Evolutionary conservation across 441 rosid genomes (phyloP).

Genomic region (Bruguiera hainesii): DNA sequence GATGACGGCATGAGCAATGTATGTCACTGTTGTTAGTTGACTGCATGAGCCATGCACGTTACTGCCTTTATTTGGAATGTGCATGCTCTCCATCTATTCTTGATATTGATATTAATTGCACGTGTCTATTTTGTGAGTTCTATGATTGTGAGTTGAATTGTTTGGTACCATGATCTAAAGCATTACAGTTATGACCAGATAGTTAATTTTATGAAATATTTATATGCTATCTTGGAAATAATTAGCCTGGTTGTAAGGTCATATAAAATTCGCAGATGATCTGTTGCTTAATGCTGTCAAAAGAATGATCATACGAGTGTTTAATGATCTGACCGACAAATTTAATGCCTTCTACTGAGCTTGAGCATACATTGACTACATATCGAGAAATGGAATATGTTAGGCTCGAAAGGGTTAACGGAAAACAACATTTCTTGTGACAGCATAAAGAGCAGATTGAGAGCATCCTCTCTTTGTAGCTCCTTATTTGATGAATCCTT

Average conservation of each 20-base stretch:
- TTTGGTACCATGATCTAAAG: background rate
- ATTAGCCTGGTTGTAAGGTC: background rate
- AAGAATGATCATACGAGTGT: background rate
- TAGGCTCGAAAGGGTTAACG: background rate
- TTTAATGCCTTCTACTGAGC: background rate
- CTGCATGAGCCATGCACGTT: slow-evolving; percentile 18
- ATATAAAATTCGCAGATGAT: background rate
- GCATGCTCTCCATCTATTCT: background rate
- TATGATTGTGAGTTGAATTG: background rate
- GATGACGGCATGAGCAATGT: slow-evolving; percentile 12
- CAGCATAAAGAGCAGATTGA: background rate
- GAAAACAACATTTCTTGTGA: background rate
- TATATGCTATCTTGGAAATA: background rate
- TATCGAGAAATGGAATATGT: background rate
- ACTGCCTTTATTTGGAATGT: slow-evolving; percentile 5
- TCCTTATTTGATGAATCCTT: background rate
- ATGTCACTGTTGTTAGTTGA: background rate
- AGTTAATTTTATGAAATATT: background rate
- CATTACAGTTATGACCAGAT: background rate
- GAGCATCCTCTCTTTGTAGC: background rate
- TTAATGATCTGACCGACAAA: background rate
- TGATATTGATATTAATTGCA: slow-evolving; percentile 2
- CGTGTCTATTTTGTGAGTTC: background rate
- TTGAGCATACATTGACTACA: background rate
- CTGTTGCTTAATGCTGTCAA: background rate